Evolutionary conservation across 1,284 basidiomycete genomes (phyloP).

Genomic region (Porodaedalea pini): DNA sequence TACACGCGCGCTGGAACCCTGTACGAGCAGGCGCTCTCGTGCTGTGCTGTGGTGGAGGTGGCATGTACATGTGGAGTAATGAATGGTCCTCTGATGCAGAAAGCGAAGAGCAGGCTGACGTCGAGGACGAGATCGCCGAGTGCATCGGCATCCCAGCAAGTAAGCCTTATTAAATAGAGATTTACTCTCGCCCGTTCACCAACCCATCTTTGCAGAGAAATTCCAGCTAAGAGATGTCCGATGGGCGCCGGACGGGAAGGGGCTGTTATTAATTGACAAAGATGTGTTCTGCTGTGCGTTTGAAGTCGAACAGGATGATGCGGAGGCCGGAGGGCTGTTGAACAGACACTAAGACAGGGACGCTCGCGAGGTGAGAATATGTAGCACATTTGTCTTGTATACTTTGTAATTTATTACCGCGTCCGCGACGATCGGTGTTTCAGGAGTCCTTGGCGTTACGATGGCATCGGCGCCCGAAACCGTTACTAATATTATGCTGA

Average conservation of each 20-base stretch:
- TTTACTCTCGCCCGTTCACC: not conserved
- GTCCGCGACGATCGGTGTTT: too few species aligned
- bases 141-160: constrained; percentile 77
- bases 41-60: constrained; percentile 64
- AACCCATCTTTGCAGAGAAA: constrained; percentile 40
- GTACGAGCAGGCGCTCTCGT: constrained; percentile 63
- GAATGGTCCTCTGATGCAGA: constrained; percentile 49
- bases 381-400: not conserved
- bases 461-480: too few species aligned
- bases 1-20: constrained; percentile 74
- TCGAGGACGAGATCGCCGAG: constrained; percentile 63
- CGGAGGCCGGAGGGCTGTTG: constrained; percentile 9
- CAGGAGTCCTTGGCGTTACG: not conserved
- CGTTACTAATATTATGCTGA: too few species aligned
- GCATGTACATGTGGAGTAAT: constrained; percentile 78
- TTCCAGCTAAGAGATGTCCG: constrained; percentile 61
- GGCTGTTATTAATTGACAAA: constrained; percentile 65
- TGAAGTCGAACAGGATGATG: constrained; percentile 59
- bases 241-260: constrained; percentile 85
- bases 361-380: too few species aligned
- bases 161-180: constrained; percentile 34
- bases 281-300: constrained; percentile 82
- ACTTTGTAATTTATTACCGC: too few species aligned
- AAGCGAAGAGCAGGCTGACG: constrained; percentile 19
- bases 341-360: too few species aligned